These are phyloP conservation scores for Sporothrix humicola DNA, from an alignment of 2,329 filamentous ascomycete species.

Conservation along the genomic window DNA sequence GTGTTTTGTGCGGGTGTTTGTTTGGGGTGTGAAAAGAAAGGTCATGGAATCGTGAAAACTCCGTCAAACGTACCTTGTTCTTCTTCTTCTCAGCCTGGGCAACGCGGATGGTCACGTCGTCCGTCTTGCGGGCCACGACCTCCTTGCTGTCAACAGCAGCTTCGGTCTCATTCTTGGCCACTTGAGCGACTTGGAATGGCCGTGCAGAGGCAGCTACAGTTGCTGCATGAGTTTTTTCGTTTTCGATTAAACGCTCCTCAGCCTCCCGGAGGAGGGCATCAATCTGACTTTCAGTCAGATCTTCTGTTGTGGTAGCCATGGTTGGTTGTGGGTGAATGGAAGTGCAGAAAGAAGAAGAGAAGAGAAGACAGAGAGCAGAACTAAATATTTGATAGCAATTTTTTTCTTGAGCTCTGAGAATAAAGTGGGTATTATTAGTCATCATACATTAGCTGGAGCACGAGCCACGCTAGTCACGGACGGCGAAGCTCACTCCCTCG, in stretches of 20 bases:
- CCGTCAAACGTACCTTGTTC: slow-evolving; percentile 44
- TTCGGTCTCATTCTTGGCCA: slow-evolving; percentile 33
- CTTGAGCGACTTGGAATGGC: slow-evolving; percentile 30
- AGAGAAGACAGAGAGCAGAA: slow-evolving; percentile 5
- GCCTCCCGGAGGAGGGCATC: slow-evolving; percentile 49
- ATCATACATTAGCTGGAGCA: neutral
- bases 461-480: too few relatives aligned
- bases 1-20: slow-evolving; percentile 45
- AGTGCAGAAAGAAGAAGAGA: slow-evolving; percentile 15
- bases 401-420: slow-evolving; percentile 17
- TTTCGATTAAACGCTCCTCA: slow-evolving; percentile 46
- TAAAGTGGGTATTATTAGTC: slow-evolving; percentile 24
- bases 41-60: too few relatives aligned
- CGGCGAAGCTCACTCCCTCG: neutral
- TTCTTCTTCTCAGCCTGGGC: slow-evolving; percentile 41
- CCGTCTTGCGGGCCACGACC: slow-evolving; percentile 27
- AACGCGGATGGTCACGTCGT: slow-evolving; percentile 43
- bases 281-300: slow-evolving; percentile 48
- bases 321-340: slow-evolving; percentile 30
- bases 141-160: slow-evolving; percentile 34
- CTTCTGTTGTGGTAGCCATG: slow-evolving; percentile 41
- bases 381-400: slow-evolving; percentile 27
- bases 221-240: slow-evolving; percentile 36
- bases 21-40: too few relatives aligned
- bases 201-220: slow-evolving; percentile 18